Conservation (phyloP, 2,329 filamentous ascomycete species). For the Helotiales sp. region DNA sequence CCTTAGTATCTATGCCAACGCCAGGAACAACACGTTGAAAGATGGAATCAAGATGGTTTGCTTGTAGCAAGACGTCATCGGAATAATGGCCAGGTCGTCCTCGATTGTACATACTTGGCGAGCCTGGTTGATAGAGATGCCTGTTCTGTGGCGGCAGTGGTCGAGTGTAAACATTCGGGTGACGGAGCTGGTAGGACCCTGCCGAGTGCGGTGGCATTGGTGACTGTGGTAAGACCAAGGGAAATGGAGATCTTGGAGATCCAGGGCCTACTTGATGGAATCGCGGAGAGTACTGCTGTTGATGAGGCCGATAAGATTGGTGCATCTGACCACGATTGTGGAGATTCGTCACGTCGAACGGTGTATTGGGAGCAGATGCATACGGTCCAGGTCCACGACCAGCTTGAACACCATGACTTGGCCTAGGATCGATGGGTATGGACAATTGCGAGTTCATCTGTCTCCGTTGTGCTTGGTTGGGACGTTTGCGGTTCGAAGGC, state of each 20-base stretch:
- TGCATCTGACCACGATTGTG: constrained; percentile 17
- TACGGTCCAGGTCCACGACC: constrained; percentile 18
- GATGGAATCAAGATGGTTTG: constrained; percentile 49
- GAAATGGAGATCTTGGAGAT: constrained; percentile 17
- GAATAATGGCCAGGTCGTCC: constrained; percentile 14
- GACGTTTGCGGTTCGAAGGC: constrained; percentile 43
- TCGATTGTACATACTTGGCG: constrained; percentile 16
- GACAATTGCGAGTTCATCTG: constrained; percentile 62
- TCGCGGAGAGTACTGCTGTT: constrained; percentile 24
- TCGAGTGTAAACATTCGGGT: constrained; percentile 16
- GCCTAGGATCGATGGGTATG: constrained; percentile 50
- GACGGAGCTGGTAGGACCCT: constrained; percentile 11
- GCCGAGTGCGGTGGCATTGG: constrained; percentile 28
- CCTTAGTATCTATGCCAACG: constrained; percentile 58
- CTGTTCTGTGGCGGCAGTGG: constrained; percentile 27
- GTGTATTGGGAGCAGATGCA: background rate
- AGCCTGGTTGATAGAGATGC: constrained; percentile 33
- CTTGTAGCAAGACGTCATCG: constrained; percentile 52
- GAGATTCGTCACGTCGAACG: constrained; percentile 1
- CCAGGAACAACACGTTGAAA: constrained; percentile 36
- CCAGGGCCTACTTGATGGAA: constrained; percentile 17
- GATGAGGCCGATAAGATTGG: constrained; percentile 19
- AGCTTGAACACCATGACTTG: constrained; percentile 39
- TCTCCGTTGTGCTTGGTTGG: constrained; percentile 63
- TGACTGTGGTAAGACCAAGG: constrained; percentile 34